Base-by-base conservation (phyloP, 768 basidiomycete genomes). In the Leucosporidium scottii region DNA sequence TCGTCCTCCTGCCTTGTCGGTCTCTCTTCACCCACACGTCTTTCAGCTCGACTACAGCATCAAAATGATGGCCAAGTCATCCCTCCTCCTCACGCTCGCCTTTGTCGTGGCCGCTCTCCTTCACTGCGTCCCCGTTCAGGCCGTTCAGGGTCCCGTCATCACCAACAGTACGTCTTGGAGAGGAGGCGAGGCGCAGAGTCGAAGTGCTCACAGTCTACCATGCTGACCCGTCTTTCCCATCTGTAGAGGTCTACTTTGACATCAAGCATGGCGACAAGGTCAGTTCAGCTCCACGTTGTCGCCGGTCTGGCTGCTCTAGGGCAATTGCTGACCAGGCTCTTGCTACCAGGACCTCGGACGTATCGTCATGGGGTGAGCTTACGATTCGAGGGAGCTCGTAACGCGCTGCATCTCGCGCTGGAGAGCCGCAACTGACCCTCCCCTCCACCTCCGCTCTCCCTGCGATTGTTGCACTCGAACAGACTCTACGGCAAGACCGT, bases 141-240 rank as follows among this genome's bases (percentile, higher is more conserved):
- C 91, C 18, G 84, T 85, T 39, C 93, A 91, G 75, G 87, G 88
- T 21, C 94, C 94, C 20, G 86, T 83, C 80, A 87, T 98, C 75
- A 96, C 94, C 56, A 82, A 89, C 84, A 91, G 39, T 44, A 44
- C 6, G 39, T 44, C 39, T 15, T 44, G 39, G 15, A 44, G 39
- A 44, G 34, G 6, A 36, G 34, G 6, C 34, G 12, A 36, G 15
- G 3, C 3, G 15, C 39, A 88, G 80, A 76, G 74, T 1, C 34
- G 39, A 9, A 18, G 23, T 17, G 25, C 4, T 21, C 15, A 15
- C 23, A 10, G 20, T 36, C 18, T 12, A 18, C 36, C 15, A 6
- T 4, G 44, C 44, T 48, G 9, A 17, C 25, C 2, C 2, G 39
- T 44, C 27, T 4, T 27, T 25, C 44, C 13, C 8, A 25, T 10